Evolutionary conservation across 2,329 filamentous ascomycete genomes (phyloP).

Genomic region (Fusarium torreyae): DNA sequence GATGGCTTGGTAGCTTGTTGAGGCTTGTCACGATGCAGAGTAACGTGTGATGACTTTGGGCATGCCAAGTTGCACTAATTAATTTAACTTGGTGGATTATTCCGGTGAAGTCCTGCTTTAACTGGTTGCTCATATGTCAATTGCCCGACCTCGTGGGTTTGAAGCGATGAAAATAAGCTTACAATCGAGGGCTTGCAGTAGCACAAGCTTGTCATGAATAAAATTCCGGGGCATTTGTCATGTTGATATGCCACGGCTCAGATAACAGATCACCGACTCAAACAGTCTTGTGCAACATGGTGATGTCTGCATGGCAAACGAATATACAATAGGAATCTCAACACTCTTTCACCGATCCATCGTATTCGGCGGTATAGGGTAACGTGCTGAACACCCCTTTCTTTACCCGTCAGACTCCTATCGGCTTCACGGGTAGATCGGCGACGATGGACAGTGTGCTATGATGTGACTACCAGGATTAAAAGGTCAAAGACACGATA

Average conservation of each 20-base stretch:
- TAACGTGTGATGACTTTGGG: conserved; percentile 29
- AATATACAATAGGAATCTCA: not conserved
- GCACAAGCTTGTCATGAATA: not conserved
- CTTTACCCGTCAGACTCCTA: not conserved
- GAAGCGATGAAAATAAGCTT: conserved; percentile 26
- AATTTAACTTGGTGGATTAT: conserved; percentile 3
- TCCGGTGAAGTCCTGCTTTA: not conserved
- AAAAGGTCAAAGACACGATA: conserved; percentile 12
- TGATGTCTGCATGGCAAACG: not conserved
- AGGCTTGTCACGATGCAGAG: conserved; percentile 34
- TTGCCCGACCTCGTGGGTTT: conserved; percentile 5
- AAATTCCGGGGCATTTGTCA: not conserved
- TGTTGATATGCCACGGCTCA: not conserved
- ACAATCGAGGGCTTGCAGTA: conserved; percentile 14
- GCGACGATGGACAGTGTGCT: conserved; percentile 7
- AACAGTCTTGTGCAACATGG: not conserved
- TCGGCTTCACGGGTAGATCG: conserved; percentile 34
- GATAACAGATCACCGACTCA: not conserved
- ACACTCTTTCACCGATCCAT: not conserved
- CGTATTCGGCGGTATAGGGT: conserved; percentile 3
- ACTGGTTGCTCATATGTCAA: not conserved
- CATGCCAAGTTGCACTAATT: conserved; percentile 25
- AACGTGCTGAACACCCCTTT: conserved; percentile 7
- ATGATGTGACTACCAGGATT: conserved; percentile 7
- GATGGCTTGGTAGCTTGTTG: conserved; percentile 22